Percentiles rank a stretch among this genome's conserved stretches.
Evolutionary conservation across 192 early-diverging fungal genomes (phyloP).

Genomic region (Phlyctochytrium planicorne): DNA sequence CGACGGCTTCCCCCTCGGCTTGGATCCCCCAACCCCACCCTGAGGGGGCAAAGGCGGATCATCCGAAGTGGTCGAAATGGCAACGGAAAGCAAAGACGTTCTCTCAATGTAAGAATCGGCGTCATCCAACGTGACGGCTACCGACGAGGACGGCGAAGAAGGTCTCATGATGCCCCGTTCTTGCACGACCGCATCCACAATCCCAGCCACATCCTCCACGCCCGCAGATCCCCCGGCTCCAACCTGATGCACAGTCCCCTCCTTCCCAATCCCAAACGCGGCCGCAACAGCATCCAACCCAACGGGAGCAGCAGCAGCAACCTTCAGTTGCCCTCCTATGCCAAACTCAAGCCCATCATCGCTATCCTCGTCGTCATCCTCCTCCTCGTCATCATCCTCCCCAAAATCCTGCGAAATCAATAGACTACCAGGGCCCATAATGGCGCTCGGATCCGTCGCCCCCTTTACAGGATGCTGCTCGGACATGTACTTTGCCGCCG

Average conservation of each 20-base stretch:
- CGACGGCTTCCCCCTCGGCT: neutral
- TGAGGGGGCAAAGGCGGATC: no score
- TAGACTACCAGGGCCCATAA: neutral
- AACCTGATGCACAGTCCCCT: no score
- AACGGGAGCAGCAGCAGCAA: neutral
- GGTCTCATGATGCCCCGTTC: neutral
- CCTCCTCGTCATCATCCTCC: neutral
- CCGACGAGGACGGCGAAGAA: neutral
- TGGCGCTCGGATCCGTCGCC: no score
- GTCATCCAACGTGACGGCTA: slow-evolving; percentile 2
- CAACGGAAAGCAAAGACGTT: no score
- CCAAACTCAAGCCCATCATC: neutral
- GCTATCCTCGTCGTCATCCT: neutral
- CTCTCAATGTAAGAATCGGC: neutral
- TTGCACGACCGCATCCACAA: neutral
- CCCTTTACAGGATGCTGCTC: no score
- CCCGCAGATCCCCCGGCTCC: neutral
- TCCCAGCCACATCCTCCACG: neutral
- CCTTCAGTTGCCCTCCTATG: neutral
- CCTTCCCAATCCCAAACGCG: neutral
- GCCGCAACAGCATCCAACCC: neutral
- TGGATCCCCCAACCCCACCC: neutral
- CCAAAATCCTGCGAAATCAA: neutral
- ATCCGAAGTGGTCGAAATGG: no score
- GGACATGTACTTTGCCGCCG: no score